A percentile compares a stretch with the other conserved stretches of the same genome.
These are phyloP conservation scores for Wakefieldia striispora DNA, from an alignment of 768 basidiomycete genomes.

Conservation along the genomic window DNA sequence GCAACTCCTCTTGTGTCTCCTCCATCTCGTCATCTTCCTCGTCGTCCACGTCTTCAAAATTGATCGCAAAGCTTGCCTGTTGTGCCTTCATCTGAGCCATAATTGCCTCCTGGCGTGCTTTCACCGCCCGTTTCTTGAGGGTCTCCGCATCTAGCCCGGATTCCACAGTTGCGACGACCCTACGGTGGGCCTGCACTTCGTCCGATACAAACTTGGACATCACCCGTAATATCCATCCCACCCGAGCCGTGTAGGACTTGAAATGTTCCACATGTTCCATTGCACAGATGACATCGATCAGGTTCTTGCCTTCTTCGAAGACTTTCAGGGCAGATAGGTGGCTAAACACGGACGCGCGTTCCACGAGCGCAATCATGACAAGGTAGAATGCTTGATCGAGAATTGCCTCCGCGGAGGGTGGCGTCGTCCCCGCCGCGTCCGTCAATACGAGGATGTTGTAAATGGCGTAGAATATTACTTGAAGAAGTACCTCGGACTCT, in stretches of 20 bases:
- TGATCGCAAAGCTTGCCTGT: conserved; percentile 81
- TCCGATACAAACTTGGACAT: conserved; percentile 56
- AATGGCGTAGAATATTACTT: conserved; percentile 81
- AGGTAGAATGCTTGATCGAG: conserved; percentile 88
- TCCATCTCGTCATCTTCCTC: conserved; percentile 52
- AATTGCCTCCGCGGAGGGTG: conserved; percentile 83
- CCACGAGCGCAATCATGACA: conserved; percentile 79
- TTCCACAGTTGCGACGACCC: conserved; percentile 36
- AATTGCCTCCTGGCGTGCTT: conserved; percentile 88
- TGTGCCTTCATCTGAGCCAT: conserved; percentile 96
- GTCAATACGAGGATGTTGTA: conserved; percentile 71
- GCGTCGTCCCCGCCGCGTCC: conserved; percentile 54
- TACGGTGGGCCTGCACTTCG: conserved; percentile 53
- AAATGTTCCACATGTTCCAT: conserved; percentile 79
- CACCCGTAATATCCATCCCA: conserved; percentile 71
- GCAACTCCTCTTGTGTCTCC: conserved; percentile 42
- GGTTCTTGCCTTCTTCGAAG: conserved; percentile 58
- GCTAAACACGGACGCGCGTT: conserved; percentile 63
- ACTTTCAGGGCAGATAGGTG: conserved; percentile 49
- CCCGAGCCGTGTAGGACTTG: conserved; percentile 66
- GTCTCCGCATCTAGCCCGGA: conserved; percentile 54
- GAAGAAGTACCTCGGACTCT: conserved; percentile 68
- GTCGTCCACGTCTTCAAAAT: conserved; percentile 76
- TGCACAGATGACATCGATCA: conserved; percentile 70
- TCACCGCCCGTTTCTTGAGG: conserved; percentile 80